These are phyloP conservation scores for Vigna radiata DNA, from an alignment of 306 rosid genomes.

Conservation along the genomic window DNA sequence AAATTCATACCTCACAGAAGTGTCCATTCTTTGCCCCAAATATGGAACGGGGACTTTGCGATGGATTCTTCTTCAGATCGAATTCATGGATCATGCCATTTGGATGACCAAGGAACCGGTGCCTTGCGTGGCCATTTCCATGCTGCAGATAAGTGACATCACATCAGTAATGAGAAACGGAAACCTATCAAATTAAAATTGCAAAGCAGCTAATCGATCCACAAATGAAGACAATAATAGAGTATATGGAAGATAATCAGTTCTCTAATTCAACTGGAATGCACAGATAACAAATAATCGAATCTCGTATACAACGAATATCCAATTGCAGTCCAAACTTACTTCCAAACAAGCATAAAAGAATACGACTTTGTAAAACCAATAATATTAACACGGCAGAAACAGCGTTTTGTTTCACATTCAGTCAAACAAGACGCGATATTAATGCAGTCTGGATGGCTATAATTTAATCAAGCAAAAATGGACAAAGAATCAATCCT, in stretches of 20 bases:
- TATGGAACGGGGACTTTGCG: slow-evolving; percentile 66
- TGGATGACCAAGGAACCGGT: slow-evolving; percentile 54
- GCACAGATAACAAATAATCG: slow-evolving; percentile 14
- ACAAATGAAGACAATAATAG: not conserved
- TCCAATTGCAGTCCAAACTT: slow-evolving; percentile 30
- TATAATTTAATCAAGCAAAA: not conserved
- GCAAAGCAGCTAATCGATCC: not conserved
- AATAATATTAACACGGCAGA: slow-evolving; percentile 21
- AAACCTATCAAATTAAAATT: slow-evolving; percentile 12
- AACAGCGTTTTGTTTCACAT: slow-evolving; percentile 6
- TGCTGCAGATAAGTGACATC: slow-evolving; percentile 57
- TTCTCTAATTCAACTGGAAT: slow-evolving; percentile 21
- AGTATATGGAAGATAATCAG: slow-evolving; percentile 2
- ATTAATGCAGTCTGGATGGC: slow-evolving; percentile 20
- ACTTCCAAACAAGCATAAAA: slow-evolving; percentile 17
- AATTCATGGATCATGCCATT: slow-evolving; percentile 53
- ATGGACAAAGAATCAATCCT: not conserved
- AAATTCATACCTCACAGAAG: slow-evolving; percentile 70
- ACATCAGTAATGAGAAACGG: slow-evolving; percentile 21
- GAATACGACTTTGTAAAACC: not conserved
- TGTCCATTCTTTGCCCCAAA: slow-evolving; percentile 62
- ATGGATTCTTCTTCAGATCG: slow-evolving; percentile 59
- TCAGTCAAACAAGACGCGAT: not conserved
- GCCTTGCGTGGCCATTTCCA: slow-evolving; percentile 59
- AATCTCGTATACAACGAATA: slow-evolving; percentile 19